Conservation (phyloP, 495 filamentous ascomycete species). For the Aspergillus homomorphus region DNA sequence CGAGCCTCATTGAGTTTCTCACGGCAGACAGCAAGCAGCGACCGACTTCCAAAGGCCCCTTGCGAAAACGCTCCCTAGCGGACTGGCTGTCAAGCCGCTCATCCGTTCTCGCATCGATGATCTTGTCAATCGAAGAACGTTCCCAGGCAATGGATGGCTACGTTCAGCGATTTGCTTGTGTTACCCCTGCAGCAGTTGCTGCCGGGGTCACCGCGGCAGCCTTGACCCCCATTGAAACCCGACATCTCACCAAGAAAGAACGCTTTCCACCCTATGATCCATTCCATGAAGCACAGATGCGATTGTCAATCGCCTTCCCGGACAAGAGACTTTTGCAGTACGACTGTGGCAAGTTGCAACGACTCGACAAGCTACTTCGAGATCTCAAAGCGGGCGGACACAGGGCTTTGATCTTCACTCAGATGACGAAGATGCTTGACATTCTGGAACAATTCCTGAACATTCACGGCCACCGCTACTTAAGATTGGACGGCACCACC, state of each 20-base stretch:
- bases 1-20: slow-evolving; percentile 66
- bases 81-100: slow-evolving; percentile 75
- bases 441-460: slow-evolving; percentile 97
- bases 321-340: slow-evolving; percentile 94
- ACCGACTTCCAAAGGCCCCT: slow-evolving; percentile 37
- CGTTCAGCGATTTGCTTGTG: slow-evolving; percentile 85
- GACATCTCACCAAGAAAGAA: slow-evolving; percentile 47
- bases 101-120: slow-evolving; percentile 64
- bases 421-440: slow-evolving; percentile 98
- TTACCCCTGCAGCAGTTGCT: slow-evolving; percentile 84
- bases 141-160: slow-evolving; percentile 65
- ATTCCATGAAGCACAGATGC: slow-evolving; percentile 91
- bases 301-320: slow-evolving; percentile 91
- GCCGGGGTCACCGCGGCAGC: slow-evolving; percentile 68
- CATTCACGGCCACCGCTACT: slow-evolving; percentile 95
- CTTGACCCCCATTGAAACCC: slow-evolving; percentile 61
- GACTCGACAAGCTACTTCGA: slow-evolving; percentile 81
- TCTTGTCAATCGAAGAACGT: slow-evolving; percentile 69
- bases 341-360: slow-evolving; percentile 96
- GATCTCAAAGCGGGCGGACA: slow-evolving; percentile 86
- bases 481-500: slow-evolving; percentile 90
- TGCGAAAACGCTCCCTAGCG: slow-evolving; percentile 47
- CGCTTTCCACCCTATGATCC: slow-evolving; percentile 67
- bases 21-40: slow-evolving; percentile 56
- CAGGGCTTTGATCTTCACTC: slow-evolving; percentile 94